Evolutionary conservation across 2,329 filamentous ascomycete species (phyloP), one percentile per base, ranked within the genome.

Genomic region (Ascochyta pisi): DNA sequence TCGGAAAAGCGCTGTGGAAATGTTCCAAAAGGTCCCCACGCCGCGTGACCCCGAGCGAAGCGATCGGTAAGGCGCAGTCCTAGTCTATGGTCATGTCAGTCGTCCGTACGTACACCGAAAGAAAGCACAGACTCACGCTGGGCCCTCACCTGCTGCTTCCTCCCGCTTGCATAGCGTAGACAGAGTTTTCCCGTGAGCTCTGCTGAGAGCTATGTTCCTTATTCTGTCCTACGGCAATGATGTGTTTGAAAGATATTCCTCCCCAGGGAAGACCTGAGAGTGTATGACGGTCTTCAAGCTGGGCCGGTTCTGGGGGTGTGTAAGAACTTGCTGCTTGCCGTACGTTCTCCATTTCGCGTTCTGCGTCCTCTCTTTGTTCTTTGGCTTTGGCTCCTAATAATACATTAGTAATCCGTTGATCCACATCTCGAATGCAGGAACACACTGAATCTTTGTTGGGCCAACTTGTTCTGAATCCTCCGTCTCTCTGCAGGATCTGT

Each of bases 391-490:
- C 88, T 65, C 89, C 89, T 91, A 43, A 19, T 66, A 39, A 62
- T 60, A 50, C 31, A 16, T 55, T 12, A 40, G 34, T 39, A 9
- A 9, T 9, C 13, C 5, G 8, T 29, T 24, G 16, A 24, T 29
- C n/a, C 4, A 19, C 16, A 6, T 16, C 3, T 31, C 1, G 26
- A 10, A 16, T 19, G 2, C 3, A 7, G 16, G 15, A 40, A 78
- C 87, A 68, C 82, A 92, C 89, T 83, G 64, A 91, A 92, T 66
- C 91, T 91, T 63, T 89, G 82, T 68, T 92, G 89, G 2, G 89
- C 89, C 58, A 91, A 84, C 50, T 88, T 84, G 71, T 92, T 92
- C 72, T 92, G 89, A 46, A 92, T 89, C 57, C 88, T 86, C 60
- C 89, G 81, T 68, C 89, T 82, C 76, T 91, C 87, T 57, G 86